A percentile compares a stretch with the other conserved stretches of the same genome.
phyloP scores from a whole-genome alignment of 2,329 filamentous ascomycete genomes.

The Sporothrix schenckii region DNA sequence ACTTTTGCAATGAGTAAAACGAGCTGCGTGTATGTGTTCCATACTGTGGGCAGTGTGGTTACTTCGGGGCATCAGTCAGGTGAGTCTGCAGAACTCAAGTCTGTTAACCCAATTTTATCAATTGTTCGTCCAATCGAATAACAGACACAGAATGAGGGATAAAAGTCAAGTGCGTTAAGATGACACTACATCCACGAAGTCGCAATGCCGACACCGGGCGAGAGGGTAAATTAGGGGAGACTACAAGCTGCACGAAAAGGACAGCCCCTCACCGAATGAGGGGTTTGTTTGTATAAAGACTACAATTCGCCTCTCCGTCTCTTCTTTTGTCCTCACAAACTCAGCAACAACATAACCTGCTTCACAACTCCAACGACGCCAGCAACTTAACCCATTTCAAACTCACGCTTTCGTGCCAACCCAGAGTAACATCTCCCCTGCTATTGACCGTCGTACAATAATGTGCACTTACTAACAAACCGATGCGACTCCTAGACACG shows the following conservation, averaged over 20 bases:
- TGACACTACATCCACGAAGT: no score
- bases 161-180: slow-evolving; percentile 12
- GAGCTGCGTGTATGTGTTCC: no score
- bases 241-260: not conserved
- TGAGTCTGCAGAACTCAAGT: not conserved
- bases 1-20: no score
- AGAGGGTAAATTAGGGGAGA: no score
- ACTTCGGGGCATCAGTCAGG: not conserved
- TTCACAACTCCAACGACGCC: not conserved
- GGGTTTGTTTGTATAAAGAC: slow-evolving; percentile 19
- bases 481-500: not conserved
- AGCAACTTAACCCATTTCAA: not conserved
- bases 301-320: not conserved
- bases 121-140: not conserved
- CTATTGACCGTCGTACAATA: no score
- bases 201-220: slow-evolving; percentile 19
- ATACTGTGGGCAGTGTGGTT: no score
- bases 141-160: not conserved
- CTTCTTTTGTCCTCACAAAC: not conserved
- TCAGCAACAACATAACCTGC: not conserved
- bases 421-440: not conserved
- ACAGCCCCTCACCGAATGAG: slow-evolving; percentile 9
- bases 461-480: not conserved
- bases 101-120: not conserved
- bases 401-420: slow-evolving; percentile 2